phyloP scores from a whole-genome alignment of 768 basidiomycete genomes.

The Leccinum uliginosum region DNA sequence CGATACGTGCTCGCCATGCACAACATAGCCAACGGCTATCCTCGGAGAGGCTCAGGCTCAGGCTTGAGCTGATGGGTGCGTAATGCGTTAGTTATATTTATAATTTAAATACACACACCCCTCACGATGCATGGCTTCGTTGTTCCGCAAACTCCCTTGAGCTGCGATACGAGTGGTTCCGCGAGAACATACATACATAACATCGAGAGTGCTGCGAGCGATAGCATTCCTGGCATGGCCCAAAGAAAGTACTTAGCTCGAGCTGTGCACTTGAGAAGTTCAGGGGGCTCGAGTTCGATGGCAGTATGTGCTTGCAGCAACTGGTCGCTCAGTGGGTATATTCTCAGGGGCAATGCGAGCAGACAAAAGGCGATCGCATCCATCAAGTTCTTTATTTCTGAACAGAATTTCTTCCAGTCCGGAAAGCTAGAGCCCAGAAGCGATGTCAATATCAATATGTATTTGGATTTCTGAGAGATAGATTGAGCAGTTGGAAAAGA shows the following conservation, averaged over 20 bases:
- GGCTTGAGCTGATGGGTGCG: not conserved
- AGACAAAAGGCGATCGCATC: not conserved
- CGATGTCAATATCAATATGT: not conserved
- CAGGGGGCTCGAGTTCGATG: not conserved
- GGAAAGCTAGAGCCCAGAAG: not conserved
- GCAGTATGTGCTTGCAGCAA: not conserved
- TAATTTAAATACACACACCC: not conserved
- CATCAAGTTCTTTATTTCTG: not conserved
- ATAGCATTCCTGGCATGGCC: not conserved
- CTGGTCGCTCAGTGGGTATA: not conserved
- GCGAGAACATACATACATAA: not conserved
- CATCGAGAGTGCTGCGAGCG: not conserved
- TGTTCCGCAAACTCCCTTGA: not conserved
- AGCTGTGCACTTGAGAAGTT: not conserved
- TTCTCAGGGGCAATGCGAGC: not conserved
- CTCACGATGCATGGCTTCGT: not conserved
- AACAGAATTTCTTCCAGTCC: not conserved
- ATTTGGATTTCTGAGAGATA: not conserved
- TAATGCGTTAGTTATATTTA: not conserved
- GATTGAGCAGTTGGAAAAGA: not conserved
- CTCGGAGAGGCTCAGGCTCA: not conserved
- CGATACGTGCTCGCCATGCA: not conserved
- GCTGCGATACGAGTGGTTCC: not conserved
- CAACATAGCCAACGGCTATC: not conserved
- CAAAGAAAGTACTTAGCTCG: not conserved